Percentiles rank a stretch among this genome's conserved stretches.
These are phyloP conservation scores for Annulohypoxylon maeteangense DNA, from an alignment of 495 filamentous ascomycete species.

Conservation along the genomic window DNA sequence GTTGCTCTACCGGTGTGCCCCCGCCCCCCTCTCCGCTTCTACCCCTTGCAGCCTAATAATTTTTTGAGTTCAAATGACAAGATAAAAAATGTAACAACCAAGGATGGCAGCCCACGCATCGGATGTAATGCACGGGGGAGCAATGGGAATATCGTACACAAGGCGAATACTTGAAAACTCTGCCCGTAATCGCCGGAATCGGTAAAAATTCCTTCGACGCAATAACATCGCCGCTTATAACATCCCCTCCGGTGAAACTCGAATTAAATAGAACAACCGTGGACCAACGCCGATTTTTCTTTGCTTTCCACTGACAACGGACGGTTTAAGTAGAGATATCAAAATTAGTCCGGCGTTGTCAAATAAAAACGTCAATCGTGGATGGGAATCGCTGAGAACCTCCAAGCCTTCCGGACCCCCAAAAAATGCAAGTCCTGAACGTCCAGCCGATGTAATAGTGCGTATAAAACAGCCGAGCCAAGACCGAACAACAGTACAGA, in stretches of 20 bases:
- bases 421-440: slow-evolving; percentile 43
- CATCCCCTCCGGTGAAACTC: not conserved
- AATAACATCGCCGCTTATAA: slow-evolving; percentile 8
- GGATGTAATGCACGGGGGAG: slow-evolving; percentile 4
- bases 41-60: slow-evolving; percentile 13
- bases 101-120: not conserved
- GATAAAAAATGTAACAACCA: slow-evolving; percentile 9
- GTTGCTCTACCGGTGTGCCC: slow-evolving; percentile 11
- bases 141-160: slow-evolving; percentile 36
- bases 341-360: slow-evolving; percentile 37
- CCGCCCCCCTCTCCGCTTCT: not conserved
- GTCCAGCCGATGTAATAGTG: slow-evolving; percentile 39
- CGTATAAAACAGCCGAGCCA: slow-evolving; percentile 38
- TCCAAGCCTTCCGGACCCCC: slow-evolving; percentile 35
- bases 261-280: slow-evolving; percentile 30
- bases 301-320: slow-evolving; percentile 18
- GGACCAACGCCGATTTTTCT: slow-evolving; percentile 40
- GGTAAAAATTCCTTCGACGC: slow-evolving; percentile 13
- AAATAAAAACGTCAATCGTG: slow-evolving; percentile 42
- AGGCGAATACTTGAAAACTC: slow-evolving; percentile 21
- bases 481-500: slow-evolving; percentile 34
- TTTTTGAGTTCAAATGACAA: slow-evolving; percentile 18
- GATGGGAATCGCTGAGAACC: slow-evolving; percentile 40
- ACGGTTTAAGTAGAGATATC: slow-evolving; percentile 16
- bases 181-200: slow-evolving; percentile 23